Conservation (phyloP, 345 rosid species). For the Mangifera indica region DNA sequence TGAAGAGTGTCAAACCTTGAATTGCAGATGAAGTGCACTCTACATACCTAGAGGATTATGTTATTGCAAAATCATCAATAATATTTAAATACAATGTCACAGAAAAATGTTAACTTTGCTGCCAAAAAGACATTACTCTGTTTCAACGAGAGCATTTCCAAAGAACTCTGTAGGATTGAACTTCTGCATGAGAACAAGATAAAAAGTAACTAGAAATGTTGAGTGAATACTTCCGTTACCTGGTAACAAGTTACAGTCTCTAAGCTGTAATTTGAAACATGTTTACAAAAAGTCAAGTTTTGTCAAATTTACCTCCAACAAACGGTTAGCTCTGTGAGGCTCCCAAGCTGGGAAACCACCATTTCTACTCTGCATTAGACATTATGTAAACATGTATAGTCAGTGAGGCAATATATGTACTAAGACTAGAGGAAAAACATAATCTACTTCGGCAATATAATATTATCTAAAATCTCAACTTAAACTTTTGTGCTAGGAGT, state of each 20-base stretch:
- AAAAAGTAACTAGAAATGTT: neutral
- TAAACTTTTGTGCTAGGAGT: no score
- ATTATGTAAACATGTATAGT: neutral
- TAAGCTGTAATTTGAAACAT: neutral
- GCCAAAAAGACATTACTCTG: constrained; percentile 33
- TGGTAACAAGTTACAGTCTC: no score
- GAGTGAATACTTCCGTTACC: neutral
- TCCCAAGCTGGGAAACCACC: constrained; percentile 60
- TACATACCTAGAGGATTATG: constrained; percentile 37
- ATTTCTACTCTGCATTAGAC: constrained; percentile 36
- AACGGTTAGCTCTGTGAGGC: constrained; percentile 43
- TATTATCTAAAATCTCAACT: no score
- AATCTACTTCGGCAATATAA: no score
- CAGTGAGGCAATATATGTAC: neutral
- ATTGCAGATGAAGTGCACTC: constrained; percentile 52
- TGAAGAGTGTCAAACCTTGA: constrained; percentile 42
- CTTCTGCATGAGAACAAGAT: constrained; percentile 21
- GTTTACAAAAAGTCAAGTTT: neutral
- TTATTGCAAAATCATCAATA: neutral
- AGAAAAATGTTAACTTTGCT: no score
- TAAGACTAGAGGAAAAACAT: neutral
- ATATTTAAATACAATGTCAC: no score
- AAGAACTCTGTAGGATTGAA: constrained; percentile 56
- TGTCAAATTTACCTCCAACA: constrained; percentile 42
- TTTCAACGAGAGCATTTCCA: constrained; percentile 45